Percentiles rank a stretch among this genome's conserved stretches.
Evolutionary conservation across 371 early-diverging fungal species (phyloP).

Genomic region (Paraphysoderma sedebokerense): DNA sequence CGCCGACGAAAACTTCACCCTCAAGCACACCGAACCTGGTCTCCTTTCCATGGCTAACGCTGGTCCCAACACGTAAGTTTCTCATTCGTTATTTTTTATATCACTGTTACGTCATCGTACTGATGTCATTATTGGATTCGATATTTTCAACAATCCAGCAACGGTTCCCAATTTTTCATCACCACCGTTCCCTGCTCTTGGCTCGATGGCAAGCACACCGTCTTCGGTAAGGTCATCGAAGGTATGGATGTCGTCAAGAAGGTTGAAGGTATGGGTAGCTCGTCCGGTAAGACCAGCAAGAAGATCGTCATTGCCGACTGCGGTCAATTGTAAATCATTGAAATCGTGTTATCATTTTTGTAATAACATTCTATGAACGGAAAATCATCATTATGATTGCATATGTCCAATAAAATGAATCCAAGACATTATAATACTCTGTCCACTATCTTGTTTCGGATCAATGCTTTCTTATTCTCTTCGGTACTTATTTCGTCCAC

Average conservation of each 20-base stretch:
- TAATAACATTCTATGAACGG: no score
- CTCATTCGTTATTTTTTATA: not conserved
- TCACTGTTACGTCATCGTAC: constrained; percentile 11
- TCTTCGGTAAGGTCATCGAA: constrained; percentile 85
- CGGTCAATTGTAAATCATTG: constrained; percentile 50
- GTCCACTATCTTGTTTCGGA: no score
- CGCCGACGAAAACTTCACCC: constrained; percentile 43
- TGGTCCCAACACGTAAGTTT: constrained; percentile 57
- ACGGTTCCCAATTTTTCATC: constrained; percentile 99
- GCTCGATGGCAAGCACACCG: constrained; percentile 99
- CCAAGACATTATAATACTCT: no score
- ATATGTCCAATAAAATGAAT: no score
- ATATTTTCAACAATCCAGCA: no score
- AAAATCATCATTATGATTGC: no score
- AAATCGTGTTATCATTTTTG: no score
- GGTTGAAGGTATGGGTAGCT: constrained; percentile 56
- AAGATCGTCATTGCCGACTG: constrained; percentile 56
- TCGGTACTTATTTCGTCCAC: no score
- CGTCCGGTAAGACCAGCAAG: constrained; percentile 40
- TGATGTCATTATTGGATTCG: no score
- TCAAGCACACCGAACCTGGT: constrained; percentile 34
- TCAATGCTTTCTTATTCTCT: no score
- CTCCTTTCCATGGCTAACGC: constrained; percentile 92
- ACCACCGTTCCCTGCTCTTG: constrained; percentile 64
- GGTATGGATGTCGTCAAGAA: constrained; percentile 64